Conservation (phyloP, 306 rosid species). For the Delonix regia region DNA sequence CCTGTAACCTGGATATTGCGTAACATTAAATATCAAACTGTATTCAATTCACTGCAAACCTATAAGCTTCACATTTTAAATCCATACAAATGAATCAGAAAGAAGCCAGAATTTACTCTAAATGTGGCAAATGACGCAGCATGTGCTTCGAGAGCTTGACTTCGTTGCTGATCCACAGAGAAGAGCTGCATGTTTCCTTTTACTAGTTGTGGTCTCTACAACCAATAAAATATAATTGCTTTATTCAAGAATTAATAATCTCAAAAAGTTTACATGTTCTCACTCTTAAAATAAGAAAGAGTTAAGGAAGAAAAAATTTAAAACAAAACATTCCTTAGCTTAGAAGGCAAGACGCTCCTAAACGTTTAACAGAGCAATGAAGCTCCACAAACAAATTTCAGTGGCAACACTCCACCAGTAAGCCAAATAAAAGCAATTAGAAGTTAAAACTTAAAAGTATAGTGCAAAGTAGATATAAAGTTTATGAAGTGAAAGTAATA, state of each 20-base stretch:
- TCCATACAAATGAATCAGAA: conserved; percentile 24
- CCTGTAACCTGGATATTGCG: conserved; percentile 63
- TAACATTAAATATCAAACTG: too few species aligned
- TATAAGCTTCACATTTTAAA: too few species aligned
- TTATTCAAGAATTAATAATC: too few species aligned
- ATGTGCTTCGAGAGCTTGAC: conserved; percentile 94
- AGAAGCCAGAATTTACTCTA: conserved; percentile 49
- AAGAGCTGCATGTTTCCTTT: conserved; percentile 90
- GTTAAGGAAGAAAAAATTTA: too few species aligned
- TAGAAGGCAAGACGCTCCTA: not conserved
- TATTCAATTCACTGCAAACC: too few species aligned
- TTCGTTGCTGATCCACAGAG: conserved; percentile 82
- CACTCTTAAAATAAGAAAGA: too few species aligned
- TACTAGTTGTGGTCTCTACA: conserved; percentile 79
- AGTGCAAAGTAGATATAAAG: not conserved
- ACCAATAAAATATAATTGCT: conserved; percentile 30
- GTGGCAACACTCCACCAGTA: not conserved
- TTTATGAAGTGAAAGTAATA: not conserved
- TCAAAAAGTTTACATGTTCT: too few species aligned
- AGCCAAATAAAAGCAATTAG: too few species aligned
- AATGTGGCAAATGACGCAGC: conserved; percentile 79
- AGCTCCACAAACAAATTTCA: not conserved
- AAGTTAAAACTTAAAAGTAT: not conserved
- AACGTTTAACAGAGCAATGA: not conserved
- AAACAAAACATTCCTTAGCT: not conserved